Evolutionary conservation across 1,139 yeast species (phyloP).

Genomic region (Debaryomyces nepalensis): DNA sequence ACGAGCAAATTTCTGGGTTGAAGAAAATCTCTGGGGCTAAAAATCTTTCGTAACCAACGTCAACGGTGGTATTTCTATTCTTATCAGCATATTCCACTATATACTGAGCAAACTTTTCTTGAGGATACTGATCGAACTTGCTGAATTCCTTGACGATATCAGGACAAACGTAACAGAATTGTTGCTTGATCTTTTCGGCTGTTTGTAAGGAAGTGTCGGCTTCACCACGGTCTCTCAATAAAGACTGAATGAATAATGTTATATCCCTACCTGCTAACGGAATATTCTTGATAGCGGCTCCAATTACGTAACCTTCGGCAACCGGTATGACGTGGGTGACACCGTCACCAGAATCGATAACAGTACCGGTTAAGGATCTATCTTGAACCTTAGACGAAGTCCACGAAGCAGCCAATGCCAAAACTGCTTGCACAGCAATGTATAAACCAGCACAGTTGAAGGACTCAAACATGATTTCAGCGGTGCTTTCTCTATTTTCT

Average conservation of each 20-base stretch:
- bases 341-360: slow-evolving; percentile 96
- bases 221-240: slow-evolving; percentile 97
- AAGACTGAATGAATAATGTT: slow-evolving; percentile 87
- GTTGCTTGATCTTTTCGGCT: slow-evolving; percentile 95
- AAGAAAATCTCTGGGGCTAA: slow-evolving; percentile 98
- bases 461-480: slow-evolving; percentile 97
- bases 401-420: slow-evolving; percentile 99
- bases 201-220: slow-evolving; percentile 91
- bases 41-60: slow-evolving; percentile 96
- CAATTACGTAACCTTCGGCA: slow-evolving; percentile 98
- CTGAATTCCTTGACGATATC: slow-evolving; percentile 96
- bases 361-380: slow-evolving; percentile 96
- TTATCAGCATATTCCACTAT: slow-evolving; percentile 80
- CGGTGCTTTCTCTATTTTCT: slow-evolving; percentile 96
- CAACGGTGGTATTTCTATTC: slow-evolving; percentile 70
- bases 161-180: slow-evolving; percentile 96
- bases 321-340: slow-evolving; percentile 99
- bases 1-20: slow-evolving; percentile 95
- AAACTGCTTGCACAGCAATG: slow-evolving; percentile 97
- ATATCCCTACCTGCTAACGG: slow-evolving; percentile 99
- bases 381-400: slow-evolving; percentile 94
- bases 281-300: slow-evolving; percentile 93
- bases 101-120: slow-evolving; percentile 89
- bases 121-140: slow-evolving; percentile 90
- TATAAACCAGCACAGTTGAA: slow-evolving; percentile 98